Evolutionary conservation across 2,329 filamentous ascomycete species (phyloP), one percentile per base, ranked within the genome.

Genomic region (Phoma sp.): DNA sequence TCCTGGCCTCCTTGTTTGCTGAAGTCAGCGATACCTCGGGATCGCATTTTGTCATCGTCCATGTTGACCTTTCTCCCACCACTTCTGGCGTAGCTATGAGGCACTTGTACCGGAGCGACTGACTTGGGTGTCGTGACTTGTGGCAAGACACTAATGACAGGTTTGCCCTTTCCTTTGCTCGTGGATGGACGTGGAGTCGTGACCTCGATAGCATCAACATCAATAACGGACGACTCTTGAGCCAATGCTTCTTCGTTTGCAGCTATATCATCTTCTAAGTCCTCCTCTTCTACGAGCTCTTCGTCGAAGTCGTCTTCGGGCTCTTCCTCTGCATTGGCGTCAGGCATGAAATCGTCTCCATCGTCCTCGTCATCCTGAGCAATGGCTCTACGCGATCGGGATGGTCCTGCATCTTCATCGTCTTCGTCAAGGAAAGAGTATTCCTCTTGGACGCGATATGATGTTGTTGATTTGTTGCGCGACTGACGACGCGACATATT

Each of bases 281-380:
- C 59, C 14, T 56, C 59, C 17, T 59, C 60, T 12, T 60, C 62
- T 9, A 67, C 67, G 36, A 76, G 68, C 47, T 76, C 73, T 21
- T 74, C 68, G 17, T 78, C 75, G 51, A 72, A 68, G 28, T 58
- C 59, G 12, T 61, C 55, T 11, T 66, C 62, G 3, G 66, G 64
- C 4, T 60, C 66, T 23, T 66, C 69, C 15, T 66, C 62, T 51
- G 70, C 59, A 52, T 65, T 57, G 3, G 52, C 56, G 28, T 63
- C 63, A 2, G 64, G 66, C 53, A 64, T 61, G 33, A 71, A 71
- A 15, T 64, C 63, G 21, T 71, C 69, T 7, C 42, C 57, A 40
- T 68, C 65, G 7, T 68, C 62, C 18, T 65, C 49, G 5, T 63
- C 63, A 10, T 57, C 59, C 10, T 53, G 26, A 7, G 23, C 20